Evolutionary conservation across 2,329 filamentous ascomycete species (phyloP), one percentile per base, ranked within the genome.

Genomic region (Polytolypa hystricis): DNA sequence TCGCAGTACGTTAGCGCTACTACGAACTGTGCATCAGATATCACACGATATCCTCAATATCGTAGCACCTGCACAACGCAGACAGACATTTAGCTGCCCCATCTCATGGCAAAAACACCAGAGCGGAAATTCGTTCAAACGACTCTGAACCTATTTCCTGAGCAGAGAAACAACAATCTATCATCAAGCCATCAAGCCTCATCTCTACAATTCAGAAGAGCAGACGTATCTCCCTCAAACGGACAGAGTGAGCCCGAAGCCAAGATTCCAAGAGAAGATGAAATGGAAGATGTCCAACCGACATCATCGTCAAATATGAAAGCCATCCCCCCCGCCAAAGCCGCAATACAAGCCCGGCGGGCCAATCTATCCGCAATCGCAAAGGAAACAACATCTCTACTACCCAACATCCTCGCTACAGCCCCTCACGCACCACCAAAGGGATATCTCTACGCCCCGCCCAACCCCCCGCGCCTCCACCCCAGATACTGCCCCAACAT

Each of bases 321-420:
- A 17, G 20, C 33, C 19, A 21, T 12, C 32, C 29, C 1, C n/a
- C 36, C 9, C 14, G 30, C 26, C 15, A 17, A 26, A 31, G 27
- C 15, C 21, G 36, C 36, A 25, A 30, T 35, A 15, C 31, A 33
- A 28, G 16, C 23, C 5, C 30, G 38, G 23, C 46, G 46, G 33
- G 45, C 39, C 34, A 41, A 40, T 7, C 60, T 74, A n/a, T 54
- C 57, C 7, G 55, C 52, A 5, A 53, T 62, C 12, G 68, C 70
- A 4, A 50, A 54, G 33, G 69, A 74, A 45, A 75, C 71, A 7
- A 59, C 57, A 25, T 43, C 45, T 2, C 53, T 65, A 4, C 61
- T 75, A 0, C 70, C 70, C 2, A 54, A 50, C 5, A 61, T 75
- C 17, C 54, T 75, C 2, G 41, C 54, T 9, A 51, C 65, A 14